Evolutionary conservation across 495 filamentous ascomycete genomes (phyloP).

Genomic region (Xylaria longipes): DNA sequence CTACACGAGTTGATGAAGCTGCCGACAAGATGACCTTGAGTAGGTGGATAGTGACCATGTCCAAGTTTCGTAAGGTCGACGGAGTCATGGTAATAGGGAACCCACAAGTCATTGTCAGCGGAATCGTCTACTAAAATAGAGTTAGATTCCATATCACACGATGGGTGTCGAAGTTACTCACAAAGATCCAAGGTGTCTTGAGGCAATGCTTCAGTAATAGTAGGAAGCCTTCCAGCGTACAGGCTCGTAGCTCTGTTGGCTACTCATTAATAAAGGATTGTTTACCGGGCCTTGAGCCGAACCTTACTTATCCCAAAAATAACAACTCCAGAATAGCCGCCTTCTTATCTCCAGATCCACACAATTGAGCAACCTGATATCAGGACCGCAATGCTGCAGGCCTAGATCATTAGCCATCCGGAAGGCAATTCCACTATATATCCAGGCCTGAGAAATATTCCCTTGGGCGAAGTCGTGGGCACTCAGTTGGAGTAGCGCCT

Average conservation of each 20-base stretch:
- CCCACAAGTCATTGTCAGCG: neutral
- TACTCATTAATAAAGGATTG: neutral
- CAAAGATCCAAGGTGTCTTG: neutral
- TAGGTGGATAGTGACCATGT: neutral
- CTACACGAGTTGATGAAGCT: neutral
- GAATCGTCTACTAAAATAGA: neutral
- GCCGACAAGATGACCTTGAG: neutral
- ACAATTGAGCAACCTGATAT: neutral
- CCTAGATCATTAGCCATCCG: neutral
- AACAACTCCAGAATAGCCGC: neutral
- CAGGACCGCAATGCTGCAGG: neutral
- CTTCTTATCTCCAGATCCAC: neutral
- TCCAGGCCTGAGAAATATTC: neutral
- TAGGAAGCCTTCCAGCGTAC: neutral
- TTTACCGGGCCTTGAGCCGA: neutral
- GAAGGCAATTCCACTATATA: neutral
- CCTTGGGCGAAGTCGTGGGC: neutral
- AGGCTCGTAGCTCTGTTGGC: neutral
- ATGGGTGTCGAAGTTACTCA: neutral
- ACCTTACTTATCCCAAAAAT: neutral
- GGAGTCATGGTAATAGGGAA: neutral
- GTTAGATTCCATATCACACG: neutral
- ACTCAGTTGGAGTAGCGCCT: neutral
- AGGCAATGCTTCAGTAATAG: neutral
- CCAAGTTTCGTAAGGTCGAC: neutral